A percentile compares a stretch with the other conserved stretches of the same genome.
These are phyloP conservation scores for Stromatinia cepivora DNA, from an alignment of 2,329 filamentous ascomycete genomes.

Conservation along the genomic window DNA sequence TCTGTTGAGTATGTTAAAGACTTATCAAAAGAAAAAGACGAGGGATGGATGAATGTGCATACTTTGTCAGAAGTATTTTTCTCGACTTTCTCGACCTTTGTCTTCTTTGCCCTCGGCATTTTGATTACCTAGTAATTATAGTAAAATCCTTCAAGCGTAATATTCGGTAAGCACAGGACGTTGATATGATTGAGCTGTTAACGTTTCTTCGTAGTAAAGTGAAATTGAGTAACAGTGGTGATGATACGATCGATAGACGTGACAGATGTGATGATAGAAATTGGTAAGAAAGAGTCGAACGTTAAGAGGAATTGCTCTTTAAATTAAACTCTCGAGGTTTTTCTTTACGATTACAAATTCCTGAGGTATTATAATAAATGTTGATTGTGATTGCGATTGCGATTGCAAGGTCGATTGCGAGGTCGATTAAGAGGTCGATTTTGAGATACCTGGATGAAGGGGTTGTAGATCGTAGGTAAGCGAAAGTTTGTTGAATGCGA, in stretches of 20 bases:
- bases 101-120: not conserved
- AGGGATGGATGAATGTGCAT: not conserved
- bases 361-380: too few species aligned
- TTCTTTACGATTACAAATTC: too few species aligned
- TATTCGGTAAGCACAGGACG: not conserved
- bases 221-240: not conserved
- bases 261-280: not conserved
- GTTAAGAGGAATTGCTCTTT: not conserved
- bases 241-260: not conserved
- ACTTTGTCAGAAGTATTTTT: not conserved
- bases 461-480: constrained; percentile 10
- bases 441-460: not conserved
- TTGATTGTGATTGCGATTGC: not conserved
- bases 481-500: not conserved
- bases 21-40: not conserved
- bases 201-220: not conserved
- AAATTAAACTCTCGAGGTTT: too few species aligned
- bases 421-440: not conserved
- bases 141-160: not conserved
- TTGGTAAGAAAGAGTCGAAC: not conserved
- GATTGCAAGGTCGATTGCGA: not conserved
- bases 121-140: not conserved
- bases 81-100: not conserved
- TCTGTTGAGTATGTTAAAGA: not conserved
- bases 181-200: not conserved